These are phyloP conservation scores for Yamadazyma diospyri DNA, from an alignment of 1,139 yeast genomes.

Conservation along the genomic window DNA sequence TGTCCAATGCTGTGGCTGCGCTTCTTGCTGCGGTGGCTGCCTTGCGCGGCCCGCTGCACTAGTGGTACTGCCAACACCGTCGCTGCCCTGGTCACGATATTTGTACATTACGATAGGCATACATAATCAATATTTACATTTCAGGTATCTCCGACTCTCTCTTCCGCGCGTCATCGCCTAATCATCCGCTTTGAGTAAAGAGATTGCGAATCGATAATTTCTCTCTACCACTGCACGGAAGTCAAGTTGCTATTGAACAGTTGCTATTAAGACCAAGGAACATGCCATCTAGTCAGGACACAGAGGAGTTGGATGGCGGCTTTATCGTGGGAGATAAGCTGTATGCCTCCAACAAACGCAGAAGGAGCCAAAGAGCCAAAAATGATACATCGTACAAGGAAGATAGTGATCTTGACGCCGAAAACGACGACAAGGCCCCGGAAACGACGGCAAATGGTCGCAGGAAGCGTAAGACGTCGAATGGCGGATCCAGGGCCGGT, in stretches of 20 bases:
- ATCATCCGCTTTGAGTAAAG: too few relatives aligned
- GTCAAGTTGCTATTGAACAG: too few relatives aligned
- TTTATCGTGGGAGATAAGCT: conserved; percentile 39
- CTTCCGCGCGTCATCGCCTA: too few relatives aligned
- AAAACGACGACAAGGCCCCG: conserved; percentile 13
- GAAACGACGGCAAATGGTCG: conserved; percentile 14
- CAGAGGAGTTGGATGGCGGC: conserved; percentile 33
- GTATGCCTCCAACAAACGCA: conserved; percentile 15
- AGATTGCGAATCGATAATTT: too few relatives aligned
- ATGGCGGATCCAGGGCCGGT: conserved; percentile 10
- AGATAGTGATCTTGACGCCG: conserved; percentile 15
- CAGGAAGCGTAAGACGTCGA: conserved; percentile 19
- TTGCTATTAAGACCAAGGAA: too few relatives aligned
- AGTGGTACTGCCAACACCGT: too few relatives aligned
- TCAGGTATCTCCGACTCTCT: too few relatives aligned
- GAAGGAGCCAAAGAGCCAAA: conserved; percentile 11
- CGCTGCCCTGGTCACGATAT: too few relatives aligned
- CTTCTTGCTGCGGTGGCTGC: too few relatives aligned
- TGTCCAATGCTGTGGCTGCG: too few relatives aligned
- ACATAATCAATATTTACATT: conserved; percentile 1
- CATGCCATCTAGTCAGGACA: conserved; percentile 10
- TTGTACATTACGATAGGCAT: conserved; percentile 7
- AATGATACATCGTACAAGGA: conserved; percentile 20
- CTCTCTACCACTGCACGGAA: too few relatives aligned
- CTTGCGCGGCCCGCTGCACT: too few relatives aligned